phyloP scores from a whole-genome alignment of 140 eudicot genomes.

The Stevia rebaudiana region DNA sequence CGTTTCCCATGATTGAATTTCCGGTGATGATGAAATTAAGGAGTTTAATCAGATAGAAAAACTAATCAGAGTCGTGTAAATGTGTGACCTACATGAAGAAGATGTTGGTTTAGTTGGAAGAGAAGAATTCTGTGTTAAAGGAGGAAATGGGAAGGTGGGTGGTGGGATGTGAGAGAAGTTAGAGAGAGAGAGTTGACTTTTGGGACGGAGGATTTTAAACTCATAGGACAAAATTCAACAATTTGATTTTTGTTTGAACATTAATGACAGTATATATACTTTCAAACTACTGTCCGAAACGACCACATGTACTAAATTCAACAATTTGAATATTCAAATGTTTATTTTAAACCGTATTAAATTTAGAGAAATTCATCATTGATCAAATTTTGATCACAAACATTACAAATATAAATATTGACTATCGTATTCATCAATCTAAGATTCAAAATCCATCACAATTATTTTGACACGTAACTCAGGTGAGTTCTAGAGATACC shows the following conservation, averaged over 20 bases:
- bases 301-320: no score
- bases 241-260: neutral
- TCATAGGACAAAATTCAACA: conserved; percentile 1
- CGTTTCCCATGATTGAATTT: neutral
- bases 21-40: neutral
- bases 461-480: no score
- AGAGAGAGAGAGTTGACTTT: conserved; percentile 3
- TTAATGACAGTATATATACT: neutral
- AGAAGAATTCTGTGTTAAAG: neutral
- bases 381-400: no score
- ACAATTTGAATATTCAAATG: no score
- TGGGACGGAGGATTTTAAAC: neutral
- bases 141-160: neutral
- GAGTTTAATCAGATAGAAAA: neutral
- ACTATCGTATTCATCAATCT: no score
- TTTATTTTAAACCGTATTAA: no score
- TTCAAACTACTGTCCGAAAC: no score
- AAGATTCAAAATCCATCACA: no score
- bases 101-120: neutral
- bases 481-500: no score
- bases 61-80: neutral
- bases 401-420: no score
- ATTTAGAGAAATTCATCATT: no score
- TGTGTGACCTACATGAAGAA: neutral
- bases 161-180: neutral